Percentiles rank a stretch among this genome's conserved stretches.
Evolutionary conservation across 352 stramenopile species (phyloP).

Genomic region (Pythium folliculosum): DNA sequence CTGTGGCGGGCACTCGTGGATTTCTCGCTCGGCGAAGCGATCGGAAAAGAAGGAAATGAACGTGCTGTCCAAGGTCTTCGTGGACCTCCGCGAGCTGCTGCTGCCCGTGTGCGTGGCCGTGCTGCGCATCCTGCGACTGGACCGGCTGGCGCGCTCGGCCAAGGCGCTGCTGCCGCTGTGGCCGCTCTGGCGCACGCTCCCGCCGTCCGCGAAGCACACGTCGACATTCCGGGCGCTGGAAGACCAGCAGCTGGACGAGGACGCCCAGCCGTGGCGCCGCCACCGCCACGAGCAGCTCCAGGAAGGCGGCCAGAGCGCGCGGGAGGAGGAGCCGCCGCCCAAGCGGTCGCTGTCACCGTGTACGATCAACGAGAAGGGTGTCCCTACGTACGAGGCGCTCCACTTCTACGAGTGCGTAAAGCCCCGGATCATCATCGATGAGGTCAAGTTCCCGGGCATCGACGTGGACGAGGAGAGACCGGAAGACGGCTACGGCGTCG

Average conservation of each 20-base stretch:
- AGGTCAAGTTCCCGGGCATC: conserved; percentile 22
- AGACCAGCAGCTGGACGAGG: not conserved
- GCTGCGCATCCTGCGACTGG: conserved; percentile 30
- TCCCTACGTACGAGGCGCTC: conserved; percentile 19
- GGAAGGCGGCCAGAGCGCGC: conserved; percentile 14
- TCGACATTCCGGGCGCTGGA: conserved; percentile 2
- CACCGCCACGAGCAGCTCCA: not conserved
- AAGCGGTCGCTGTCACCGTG: conserved; percentile 5
- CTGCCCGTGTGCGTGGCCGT: conserved; percentile 23
- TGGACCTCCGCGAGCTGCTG: conserved; percentile 26
- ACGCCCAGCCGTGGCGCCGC: too few relatives aligned
- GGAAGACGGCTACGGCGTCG: not conserved
- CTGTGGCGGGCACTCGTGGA: not conserved
- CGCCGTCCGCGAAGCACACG: not conserved
- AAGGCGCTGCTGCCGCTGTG: conserved; percentile 24
- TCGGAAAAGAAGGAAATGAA: conserved; percentile 22
- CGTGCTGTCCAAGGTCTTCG: conserved; percentile 32
- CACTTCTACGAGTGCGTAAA: not conserved
- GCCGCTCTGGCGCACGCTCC: conserved; percentile 5
- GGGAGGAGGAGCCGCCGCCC: not conserved
- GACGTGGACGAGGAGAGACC: conserved; percentile 1
- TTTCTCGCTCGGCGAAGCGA: not conserved
- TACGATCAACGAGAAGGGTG: conserved; percentile 13
- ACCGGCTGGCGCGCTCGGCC: conserved; percentile 11
- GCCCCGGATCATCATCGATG: conserved; percentile 7